These are phyloP conservation scores for Physcia stellaris DNA, from an alignment of 495 filamentous ascomycete species.

Conservation along the genomic window DNA sequence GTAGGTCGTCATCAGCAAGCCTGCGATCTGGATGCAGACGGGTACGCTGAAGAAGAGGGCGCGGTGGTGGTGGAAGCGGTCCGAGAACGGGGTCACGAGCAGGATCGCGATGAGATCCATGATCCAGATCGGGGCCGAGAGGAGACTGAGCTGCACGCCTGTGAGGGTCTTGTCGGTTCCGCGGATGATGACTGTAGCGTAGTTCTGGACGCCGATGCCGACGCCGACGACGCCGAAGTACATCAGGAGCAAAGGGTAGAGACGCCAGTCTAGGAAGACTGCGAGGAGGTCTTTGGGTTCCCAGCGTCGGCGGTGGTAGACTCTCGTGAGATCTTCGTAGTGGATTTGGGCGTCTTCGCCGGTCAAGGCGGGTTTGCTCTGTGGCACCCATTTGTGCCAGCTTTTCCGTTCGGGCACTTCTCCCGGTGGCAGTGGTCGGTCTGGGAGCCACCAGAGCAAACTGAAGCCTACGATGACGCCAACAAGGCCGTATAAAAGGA, in stretches of 20 bases:
- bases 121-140: constrained; percentile 87
- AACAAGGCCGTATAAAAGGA: constrained; percentile 72
- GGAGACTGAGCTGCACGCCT: constrained; percentile 61
- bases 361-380: constrained; percentile 52
- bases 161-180: constrained; percentile 60
- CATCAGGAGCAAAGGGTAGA: constrained; percentile 78
- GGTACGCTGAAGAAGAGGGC: constrained; percentile 71
- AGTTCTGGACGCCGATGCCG: constrained; percentile 77
- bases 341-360: constrained; percentile 72
- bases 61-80: constrained; percentile 72
- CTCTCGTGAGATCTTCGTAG: constrained; percentile 70
- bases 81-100: constrained; percentile 69
- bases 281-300: constrained; percentile 46
- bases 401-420: constrained; percentile 22
- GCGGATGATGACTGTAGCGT: constrained; percentile 74
- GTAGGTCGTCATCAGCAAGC: constrained; percentile 68
- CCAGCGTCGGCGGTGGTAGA: constrained; percentile 64
- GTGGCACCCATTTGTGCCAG: constrained; percentile 45
- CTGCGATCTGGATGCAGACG: constrained; percentile 66
- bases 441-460: constrained; percentile 82
- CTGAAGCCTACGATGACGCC: constrained; percentile 53
- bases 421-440: constrained; percentile 62
- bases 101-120: constrained; percentile 85
- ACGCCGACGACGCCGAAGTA: constrained; percentile 93
- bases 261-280: constrained; percentile 69